Percentiles rank a stretch among this genome's conserved stretches.
Evolutionary conservation across 2,329 filamentous ascomycete genomes (phyloP).

Genomic region (Trichoderma simmonsii): DNA sequence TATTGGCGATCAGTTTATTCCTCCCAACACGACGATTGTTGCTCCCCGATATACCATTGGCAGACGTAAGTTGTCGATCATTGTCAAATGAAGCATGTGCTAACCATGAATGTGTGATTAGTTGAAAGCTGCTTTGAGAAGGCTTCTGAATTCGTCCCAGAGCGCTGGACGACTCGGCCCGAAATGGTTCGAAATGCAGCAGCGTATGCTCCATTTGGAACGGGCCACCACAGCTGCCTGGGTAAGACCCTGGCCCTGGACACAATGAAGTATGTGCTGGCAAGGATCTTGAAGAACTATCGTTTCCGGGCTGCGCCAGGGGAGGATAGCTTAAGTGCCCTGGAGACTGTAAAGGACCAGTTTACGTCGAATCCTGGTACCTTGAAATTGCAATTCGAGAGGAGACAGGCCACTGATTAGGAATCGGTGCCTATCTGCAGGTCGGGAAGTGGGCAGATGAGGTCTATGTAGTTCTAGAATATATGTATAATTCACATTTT

Average conservation of each 20-base stretch:
- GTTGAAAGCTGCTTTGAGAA: slow-evolving; percentile 30
- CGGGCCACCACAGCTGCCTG: slow-evolving; percentile 23
- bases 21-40: slow-evolving; percentile 21
- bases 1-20: slow-evolving; percentile 22
- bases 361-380: background rate
- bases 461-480: background rate
- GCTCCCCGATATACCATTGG: background rate
- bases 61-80: background rate
- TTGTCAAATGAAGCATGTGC: background rate
- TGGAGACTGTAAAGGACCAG: background rate
- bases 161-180: slow-evolving; percentile 35
- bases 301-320: slow-evolving; percentile 2
- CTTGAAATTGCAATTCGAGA: background rate
- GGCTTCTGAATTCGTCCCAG: slow-evolving; percentile 35
- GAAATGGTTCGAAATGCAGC: slow-evolving; percentile 33
- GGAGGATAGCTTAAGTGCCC: background rate
- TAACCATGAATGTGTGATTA: background rate
- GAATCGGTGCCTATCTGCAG: background rate
- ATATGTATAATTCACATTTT: background rate
- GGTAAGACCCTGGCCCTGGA: slow-evolving; percentile 7
- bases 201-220: slow-evolving; percentile 34
- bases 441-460: background rate
- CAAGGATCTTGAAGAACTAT: slow-evolving; percentile 12
- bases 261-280: slow-evolving; percentile 10
- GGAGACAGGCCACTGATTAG: background rate